Base-by-base conservation (phyloP, 305 asterid species). In the Rubia occidens region DNA sequence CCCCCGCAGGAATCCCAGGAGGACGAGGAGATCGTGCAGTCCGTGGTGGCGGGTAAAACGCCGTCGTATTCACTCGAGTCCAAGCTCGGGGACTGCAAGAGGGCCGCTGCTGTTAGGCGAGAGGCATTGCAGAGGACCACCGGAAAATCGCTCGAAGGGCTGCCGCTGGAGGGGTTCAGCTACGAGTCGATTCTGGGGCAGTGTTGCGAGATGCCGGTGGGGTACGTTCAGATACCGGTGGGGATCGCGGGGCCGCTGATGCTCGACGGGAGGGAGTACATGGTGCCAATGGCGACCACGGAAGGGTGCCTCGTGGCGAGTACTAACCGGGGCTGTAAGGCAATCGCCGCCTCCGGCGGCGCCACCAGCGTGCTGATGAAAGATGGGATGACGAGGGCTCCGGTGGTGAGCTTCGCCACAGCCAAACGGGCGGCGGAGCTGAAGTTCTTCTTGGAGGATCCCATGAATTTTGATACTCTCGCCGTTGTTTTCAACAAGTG, bases 121-220 rank as follows among this genome's bases (percentile, higher is more conserved):
- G 84, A 83, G 63, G 85, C 85, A 20, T 51, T 83, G 45, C 85
- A 83, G 82, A 77, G 85, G 71, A 65, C 77, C 1, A 81, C 85
- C 2, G 87, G 87, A n/a, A 77, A 81, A 72, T 81, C 85, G 8
- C 42, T 83, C 47, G 82, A 79, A 6, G 87, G 85, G 20, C 44
- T 83, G 20, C 85, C 87, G 21, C 35, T 83, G 65, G 87, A 83
- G n/a, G 87, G 85, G 8, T 79, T 83, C 59, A 79, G 81, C 49
- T 83, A 83, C 66, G 84, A 73, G 49, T 81, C 87, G 1, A 79
- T 83, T 63, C 72, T 83, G 15, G 87, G 87, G 5, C 87, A 83
- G 78, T 83, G 87, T 49, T 83, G 87, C 66, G 87, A 83, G 77
- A 81, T 83, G 87, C 87, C 87, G 3, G 79, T 83, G 14, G 87